Base-by-base conservation (phyloP, 2,329 filamentous ascomycete species). In the Aureobasidium zeae region DNA sequence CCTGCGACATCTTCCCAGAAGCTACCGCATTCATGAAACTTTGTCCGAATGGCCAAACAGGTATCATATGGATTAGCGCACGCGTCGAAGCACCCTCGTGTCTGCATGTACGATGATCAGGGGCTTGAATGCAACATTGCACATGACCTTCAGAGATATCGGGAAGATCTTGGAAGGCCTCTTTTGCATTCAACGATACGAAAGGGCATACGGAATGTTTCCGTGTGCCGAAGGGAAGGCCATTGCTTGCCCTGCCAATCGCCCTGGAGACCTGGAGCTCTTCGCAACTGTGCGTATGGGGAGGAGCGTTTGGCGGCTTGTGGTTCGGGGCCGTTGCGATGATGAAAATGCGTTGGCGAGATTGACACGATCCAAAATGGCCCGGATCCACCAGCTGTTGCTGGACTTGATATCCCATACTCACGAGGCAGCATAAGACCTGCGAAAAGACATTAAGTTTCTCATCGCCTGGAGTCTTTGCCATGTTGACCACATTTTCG, bases 401-500 rank as follows among this genome's bases (percentile, higher is more conserved):
- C 29, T 81, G 74, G 0, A 77, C 67, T 55, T 93, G 85, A 51
- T 91, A 93, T 0, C 84, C 85, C 49, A 91, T 68, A 0, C 80
- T 82, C 0, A 89, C 79, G 0, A 91, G 63, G 1, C 78, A 72
- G 49, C 81, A 83, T 8, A 91, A 68, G 0, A 91, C 66, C 51
- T 88, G 83, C 1, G 78, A 79, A 39, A 88, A 78, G 0, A 85
- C 74, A 46, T 85, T 83, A 15, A 81, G 68, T 17, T 55, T 66
- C 1, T 46, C 39, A 9, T 55, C 54, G n/a, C 48, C 43, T 2
- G 42, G 25, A 10, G 35, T 36, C 34, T 64, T 70, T 0, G 82
- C 72, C 63, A 89, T 85, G 0, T 65, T 69, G 0, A 74, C 62
- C 0, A 93, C 86, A 51, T 93, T 93, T 58, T 93, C 86, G 0